Evolutionary conservation across 306 rosid genomes (phyloP), one percentile per base, ranked within the genome.

Genomic region (Quercus bicolor): DNA sequence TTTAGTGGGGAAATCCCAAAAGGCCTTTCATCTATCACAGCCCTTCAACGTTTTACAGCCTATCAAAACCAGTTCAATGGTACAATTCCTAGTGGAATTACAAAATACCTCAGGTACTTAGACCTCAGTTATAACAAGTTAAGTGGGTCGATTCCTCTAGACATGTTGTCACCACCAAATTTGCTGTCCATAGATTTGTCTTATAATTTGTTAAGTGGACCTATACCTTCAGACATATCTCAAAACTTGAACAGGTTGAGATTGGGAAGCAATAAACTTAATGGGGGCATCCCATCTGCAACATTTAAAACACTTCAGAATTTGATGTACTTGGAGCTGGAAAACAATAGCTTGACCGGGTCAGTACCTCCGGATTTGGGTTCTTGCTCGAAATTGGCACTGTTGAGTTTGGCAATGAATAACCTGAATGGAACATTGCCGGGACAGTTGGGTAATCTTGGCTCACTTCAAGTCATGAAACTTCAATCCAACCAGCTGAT

Each of bases 341-440:
- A 92, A 12, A 29, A 55, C 73, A 94, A 94, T 80, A 1, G 1
- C 0, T 76, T 94, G 62, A 79, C 0, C 5, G 93, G 97, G 69
- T 2, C 1, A 0, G 82, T 94, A 81, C 93, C 97, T 6, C 56
- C 72, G 10, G 79, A 20, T 19, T 74, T 94, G 80, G 81, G 87
- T 53, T 85, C 76, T 29, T 89, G 92, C 85, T 16, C 0, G 77
- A 85, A 6, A 0, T 81, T 94, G 82, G 79, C 92, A 5, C 79
- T 95, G 86, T 77, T 95, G 88, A 87, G 84, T 78, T 86, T 95
- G 83, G 94, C 91, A 70, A 79, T 77, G 18, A 95, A 95, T 75
- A 57, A 43, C 0, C 81, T 95, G 48, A 34, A 6, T 10, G 98
- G 97, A 28, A 11, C 1, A 26, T 56, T 95, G 80, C 99, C 98